These are phyloP conservation scores for Penicillium sp. DNA, from an alignment of 2,329 filamentous ascomycete genomes.

Conservation along the genomic window DNA sequence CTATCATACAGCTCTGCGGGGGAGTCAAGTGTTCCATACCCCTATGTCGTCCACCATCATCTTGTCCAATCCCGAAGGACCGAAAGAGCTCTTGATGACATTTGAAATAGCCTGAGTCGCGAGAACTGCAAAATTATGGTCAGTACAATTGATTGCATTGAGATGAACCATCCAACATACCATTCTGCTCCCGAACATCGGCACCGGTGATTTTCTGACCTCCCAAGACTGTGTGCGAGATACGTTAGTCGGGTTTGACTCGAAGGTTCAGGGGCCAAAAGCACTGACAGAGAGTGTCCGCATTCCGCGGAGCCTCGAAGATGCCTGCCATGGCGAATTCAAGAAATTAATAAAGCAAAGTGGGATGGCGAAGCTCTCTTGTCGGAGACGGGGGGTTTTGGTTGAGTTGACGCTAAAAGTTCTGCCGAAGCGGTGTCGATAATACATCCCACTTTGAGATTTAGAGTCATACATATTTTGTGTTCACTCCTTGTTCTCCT, in stretches of 20 bases:
- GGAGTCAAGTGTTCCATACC: conserved; percentile 52
- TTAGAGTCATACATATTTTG: conserved; percentile 23
- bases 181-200: conserved; percentile 97
- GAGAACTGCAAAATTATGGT: conserved; percentile 60
- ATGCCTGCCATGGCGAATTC: conserved; percentile 75
- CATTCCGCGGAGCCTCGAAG: conserved; percentile 90
- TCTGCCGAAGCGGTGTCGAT: conserved; percentile 45
- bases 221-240: conserved; percentile 67
- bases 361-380: conserved; percentile 33
- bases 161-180: conserved; percentile 50
- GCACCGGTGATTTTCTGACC: conserved; percentile 95
- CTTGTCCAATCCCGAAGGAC: conserved; percentile 95
- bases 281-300: conserved; percentile 77
- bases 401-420: conserved; percentile 37
- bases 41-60: conserved; percentile 99
- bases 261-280: not conserved
- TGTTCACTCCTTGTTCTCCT: conserved; percentile 4
- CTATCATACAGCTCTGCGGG: conserved; percentile 19
- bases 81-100: conserved; percentile 98
- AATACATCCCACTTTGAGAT: conserved; percentile 42
- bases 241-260: conserved; percentile 30
- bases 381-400: conserved; percentile 26
- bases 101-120: conserved; percentile 97
- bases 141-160: conserved; percentile 3
- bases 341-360: conserved; percentile 21